Percentiles rank a stretch among this genome's conserved stretches.
These are phyloP conservation scores for Pseudogymnoascus sp. DNA, from an alignment of 2,329 filamentous ascomycete species.

Conservation along the genomic window DNA sequence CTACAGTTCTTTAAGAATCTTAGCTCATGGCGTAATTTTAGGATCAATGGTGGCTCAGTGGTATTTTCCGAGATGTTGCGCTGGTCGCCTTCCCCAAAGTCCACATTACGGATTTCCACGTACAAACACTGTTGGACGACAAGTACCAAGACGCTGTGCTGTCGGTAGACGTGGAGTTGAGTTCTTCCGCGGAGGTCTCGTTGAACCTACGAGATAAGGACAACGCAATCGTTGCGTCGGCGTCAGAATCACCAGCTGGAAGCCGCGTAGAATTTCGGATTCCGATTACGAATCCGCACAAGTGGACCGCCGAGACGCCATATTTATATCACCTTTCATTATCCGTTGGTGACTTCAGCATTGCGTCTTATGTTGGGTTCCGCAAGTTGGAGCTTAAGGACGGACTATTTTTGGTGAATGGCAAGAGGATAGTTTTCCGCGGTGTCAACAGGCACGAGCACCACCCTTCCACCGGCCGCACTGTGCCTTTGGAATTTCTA, in stretches of 20 bases:
- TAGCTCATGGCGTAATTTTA: conserved; percentile 17
- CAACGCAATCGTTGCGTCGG: conserved; percentile 27
- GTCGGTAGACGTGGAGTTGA: conserved; percentile 40
- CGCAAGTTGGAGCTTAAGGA: conserved; percentile 45
- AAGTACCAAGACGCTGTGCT: conserved; percentile 45
- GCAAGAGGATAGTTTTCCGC: conserved; percentile 44
- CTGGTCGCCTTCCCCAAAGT: conserved; percentile 42
- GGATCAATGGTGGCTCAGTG: conserved; percentile 47
- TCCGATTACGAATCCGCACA: conserved; percentile 44
- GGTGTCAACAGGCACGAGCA: conserved; percentile 52
- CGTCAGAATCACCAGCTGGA: conserved; percentile 9
- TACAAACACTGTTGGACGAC: conserved; percentile 47
- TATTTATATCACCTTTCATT: conserved; percentile 49
- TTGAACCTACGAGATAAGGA: conserved; percentile 39
- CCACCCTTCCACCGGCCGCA: conserved; percentile 42
- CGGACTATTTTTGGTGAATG: conserved; percentile 45
- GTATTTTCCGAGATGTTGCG: conserved; percentile 49
- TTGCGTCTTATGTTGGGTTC: conserved; percentile 45
- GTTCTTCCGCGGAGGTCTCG: conserved; percentile 29
- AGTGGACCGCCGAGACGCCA: conserved; percentile 64
- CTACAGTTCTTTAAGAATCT: neutral
- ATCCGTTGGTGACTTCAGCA: conserved; percentile 26
- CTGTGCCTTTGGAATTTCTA: conserved; percentile 44
- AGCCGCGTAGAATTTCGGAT: conserved; percentile 17
- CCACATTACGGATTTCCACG: conserved; percentile 43